Percentiles rank a stretch among this genome's conserved stretches.
Evolutionary conservation across 192 early-diverging fungal genomes (phyloP).

Genomic region (Dissophora ornata): DNA sequence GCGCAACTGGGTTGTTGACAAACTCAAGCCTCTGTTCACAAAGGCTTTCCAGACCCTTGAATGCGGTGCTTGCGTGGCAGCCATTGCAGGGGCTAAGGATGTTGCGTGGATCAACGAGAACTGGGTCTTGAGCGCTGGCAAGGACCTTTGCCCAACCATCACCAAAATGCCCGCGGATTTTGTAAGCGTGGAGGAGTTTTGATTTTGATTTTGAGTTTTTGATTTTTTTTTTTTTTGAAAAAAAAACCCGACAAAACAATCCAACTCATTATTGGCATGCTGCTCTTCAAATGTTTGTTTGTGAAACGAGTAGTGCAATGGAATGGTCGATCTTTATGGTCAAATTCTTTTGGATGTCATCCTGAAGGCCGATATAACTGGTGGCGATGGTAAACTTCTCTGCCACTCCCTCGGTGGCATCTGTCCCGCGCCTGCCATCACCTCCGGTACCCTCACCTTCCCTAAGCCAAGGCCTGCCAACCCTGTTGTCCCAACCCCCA

Average conservation of each 20-base stretch:
- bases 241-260: no score
- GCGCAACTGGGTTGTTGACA: conserved; percentile 24
- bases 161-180: conserved; percentile 12
- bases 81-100: conserved; percentile 17
- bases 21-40: conserved; percentile 17
- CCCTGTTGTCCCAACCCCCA: conserved; percentile 13
- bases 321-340: conserved; percentile 56
- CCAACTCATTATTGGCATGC: no score
- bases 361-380: conserved; percentile 29
- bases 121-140: conserved; percentile 20
- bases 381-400: conserved; percentile 53
- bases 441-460: conserved; percentile 51
- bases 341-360: conserved; percentile 48
- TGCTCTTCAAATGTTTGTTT: no score
- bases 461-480: conserved; percentile 57
- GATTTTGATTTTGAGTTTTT: no score
- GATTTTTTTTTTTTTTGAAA: no score
- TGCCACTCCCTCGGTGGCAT: conserved; percentile 49
- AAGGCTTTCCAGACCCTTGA: conserved; percentile 21
- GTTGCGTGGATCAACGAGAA: conserved; percentile 25
- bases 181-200: conserved; percentile 20
- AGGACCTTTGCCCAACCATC: conserved; percentile 19
- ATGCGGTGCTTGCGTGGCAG: conserved; percentile 33
- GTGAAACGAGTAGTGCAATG: conserved; percentile 61
- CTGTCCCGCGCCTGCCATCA: conserved; percentile 55